A percentile compares a stretch with the other conserved stretches of the same genome.
These are phyloP conservation scores for Cladophialophora psammophila DNA, from an alignment of 2,329 filamentous ascomycete genomes.

Conservation along the genomic window DNA sequence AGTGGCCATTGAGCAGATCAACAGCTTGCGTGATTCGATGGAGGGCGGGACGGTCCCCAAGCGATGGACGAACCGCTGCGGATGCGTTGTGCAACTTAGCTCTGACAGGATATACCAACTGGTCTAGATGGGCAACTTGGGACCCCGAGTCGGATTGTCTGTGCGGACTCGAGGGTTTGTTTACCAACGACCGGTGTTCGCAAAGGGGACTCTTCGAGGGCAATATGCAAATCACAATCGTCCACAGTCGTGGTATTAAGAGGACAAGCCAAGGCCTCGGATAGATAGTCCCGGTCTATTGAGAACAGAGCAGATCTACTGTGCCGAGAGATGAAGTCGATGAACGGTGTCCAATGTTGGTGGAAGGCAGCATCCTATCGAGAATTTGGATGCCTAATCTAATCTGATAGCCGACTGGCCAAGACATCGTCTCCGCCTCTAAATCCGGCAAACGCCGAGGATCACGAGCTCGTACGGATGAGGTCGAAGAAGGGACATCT, in stretches of 20 bases:
- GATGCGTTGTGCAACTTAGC: background rate
- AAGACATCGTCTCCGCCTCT: background rate
- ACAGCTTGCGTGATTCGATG: background rate
- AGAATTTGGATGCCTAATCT: constrained; percentile 1
- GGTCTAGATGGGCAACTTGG: background rate
- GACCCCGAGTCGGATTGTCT: background rate
- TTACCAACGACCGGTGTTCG: background rate
- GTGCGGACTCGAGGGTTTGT: background rate
- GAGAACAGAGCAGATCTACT: background rate
- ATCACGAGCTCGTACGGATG: too few species aligned
- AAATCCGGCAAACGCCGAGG: background rate
- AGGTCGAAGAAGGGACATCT: too few species aligned
- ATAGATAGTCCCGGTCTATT: background rate
- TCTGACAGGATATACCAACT: background rate
- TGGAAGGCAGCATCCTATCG: background rate
- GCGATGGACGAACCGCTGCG: background rate
- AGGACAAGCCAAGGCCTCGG: background rate
- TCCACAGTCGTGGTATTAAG: background rate
- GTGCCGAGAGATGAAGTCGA: background rate
- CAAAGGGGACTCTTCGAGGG: background rate
- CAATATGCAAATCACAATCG: background rate
- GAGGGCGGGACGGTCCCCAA: background rate
- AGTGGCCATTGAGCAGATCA: background rate
- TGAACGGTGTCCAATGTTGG: background rate
- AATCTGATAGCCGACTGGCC: background rate